These are phyloP conservation scores for Pseudognaphalium luteoalbum DNA, from an alignment of 129 eudicot genomes.

Conservation along the genomic window DNA sequence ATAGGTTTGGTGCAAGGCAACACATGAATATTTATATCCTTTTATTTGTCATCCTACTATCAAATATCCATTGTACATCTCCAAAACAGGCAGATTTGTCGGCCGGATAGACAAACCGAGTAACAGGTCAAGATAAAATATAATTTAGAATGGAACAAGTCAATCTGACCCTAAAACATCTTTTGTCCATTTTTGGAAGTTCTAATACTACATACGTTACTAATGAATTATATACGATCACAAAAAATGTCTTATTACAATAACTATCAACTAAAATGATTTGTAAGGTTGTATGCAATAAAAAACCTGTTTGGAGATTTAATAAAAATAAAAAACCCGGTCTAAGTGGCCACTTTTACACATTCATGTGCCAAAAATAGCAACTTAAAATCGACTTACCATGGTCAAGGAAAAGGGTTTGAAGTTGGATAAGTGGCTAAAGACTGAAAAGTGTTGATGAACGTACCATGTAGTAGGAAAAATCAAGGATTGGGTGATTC, in stretches of 20 bases:
- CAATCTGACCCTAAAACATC: too few species aligned
- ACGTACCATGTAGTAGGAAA: constrained; percentile 70
- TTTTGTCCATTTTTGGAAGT: too few species aligned
- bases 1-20: background rate
- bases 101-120: background rate
- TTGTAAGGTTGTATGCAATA: too few species aligned
- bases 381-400: background rate
- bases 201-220: too few species aligned
- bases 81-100: background rate
- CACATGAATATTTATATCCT: background rate
- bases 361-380: background rate
- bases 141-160: too few species aligned
- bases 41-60: background rate
- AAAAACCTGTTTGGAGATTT: too few species aligned
- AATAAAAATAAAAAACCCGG: background rate
- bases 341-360: background rate
- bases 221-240: too few species aligned
- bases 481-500: constrained; percentile 74
- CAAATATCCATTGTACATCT: background rate
- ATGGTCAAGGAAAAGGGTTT: background rate
- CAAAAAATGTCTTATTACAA: too few species aligned
- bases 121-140: background rate
- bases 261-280: too few species aligned
- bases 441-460: background rate
- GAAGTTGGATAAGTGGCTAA: background rate